Evolutionary conservation across 2,329 filamentous ascomycete species (phyloP), one percentile per base, ranked within the genome.

Genomic region (Colletotrichum sp.): DNA sequence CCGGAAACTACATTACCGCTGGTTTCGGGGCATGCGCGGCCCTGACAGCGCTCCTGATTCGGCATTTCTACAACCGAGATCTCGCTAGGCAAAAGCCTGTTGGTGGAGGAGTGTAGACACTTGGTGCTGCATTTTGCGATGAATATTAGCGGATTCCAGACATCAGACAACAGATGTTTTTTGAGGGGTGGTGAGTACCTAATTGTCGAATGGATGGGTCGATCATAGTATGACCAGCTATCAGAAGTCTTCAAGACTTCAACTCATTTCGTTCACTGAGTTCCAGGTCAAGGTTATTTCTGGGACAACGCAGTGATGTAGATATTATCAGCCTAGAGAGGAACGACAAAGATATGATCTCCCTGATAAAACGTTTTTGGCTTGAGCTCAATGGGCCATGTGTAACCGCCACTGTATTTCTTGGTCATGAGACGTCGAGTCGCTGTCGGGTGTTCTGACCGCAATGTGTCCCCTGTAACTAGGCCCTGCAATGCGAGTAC

Each of bases 1-100:
- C 80, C 2, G 80, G 80, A 6, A 81, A 81, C 60, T 82, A 82
- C 75, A 78, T 82, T 30, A 82, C 80, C 6, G 80, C 80, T 12
- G 80, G 80, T 0, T 82, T 81, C 30, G 80, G 77, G 0, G 78
- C 55, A 0, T 60, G 72, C 1, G 80, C 78, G 2, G 78, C 72
- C 0, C 18, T 78, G 3, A 79, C 77, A 0, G 76, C 76, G 2
- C 76, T 81, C 1, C 34, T 75, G 10, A 82, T 82, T 30, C 72
- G 80, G 7, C 70, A 80, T 57, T 76, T 79, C 6, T 67, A 81
- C 63, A 77, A 78, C 32, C 74, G 75, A 1, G 81, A 82, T 62
- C 63, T 79, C 12, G 69, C 78, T 30, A 62, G 28, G 59, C 26
- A 24, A 18, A 28, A 28, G 55, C 8, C 24, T 16, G 55, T 28